phyloP scores from a whole-genome alignment of 2,329 filamentous ascomycete species.

The Colletotrichum sp. region DNA sequence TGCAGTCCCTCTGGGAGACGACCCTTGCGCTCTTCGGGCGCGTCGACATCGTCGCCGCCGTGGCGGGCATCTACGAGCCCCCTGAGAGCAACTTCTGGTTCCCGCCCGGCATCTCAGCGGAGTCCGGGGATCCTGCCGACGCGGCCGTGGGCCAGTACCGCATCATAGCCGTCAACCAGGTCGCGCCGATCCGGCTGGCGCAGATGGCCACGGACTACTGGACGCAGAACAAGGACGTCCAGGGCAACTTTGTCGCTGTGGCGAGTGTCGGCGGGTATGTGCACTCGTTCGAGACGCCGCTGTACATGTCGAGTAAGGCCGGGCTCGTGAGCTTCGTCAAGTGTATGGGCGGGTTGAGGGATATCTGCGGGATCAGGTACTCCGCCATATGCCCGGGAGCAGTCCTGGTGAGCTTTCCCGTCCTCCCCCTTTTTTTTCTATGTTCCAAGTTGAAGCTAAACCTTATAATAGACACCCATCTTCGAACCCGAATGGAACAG shows the following conservation, averaged over 20 bases:
- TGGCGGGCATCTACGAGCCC: constrained; percentile 30
- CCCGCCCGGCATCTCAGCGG: constrained; percentile 24
- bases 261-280: constrained; percentile 32
- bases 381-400: background rate
- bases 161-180: constrained; percentile 29
- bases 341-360: background rate
- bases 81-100: constrained; percentile 30
- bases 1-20: constrained; percentile 26
- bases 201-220: constrained; percentile 33
- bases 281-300: constrained; percentile 29
- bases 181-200: constrained; percentile 29
- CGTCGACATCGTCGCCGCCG: constrained; percentile 22
- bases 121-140: constrained; percentile 25
- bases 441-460: background rate
- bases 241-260: constrained; percentile 41
- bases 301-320: constrained; percentile 34
- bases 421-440: no score
- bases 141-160: constrained; percentile 25
- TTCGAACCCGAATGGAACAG: background rate
- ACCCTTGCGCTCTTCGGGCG: constrained; percentile 14
- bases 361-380: background rate
- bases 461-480: background rate
- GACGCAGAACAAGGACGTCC: constrained; percentile 23
- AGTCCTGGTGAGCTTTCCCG: background rate
- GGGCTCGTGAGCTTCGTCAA: constrained; percentile 18